Evolutionary conservation across 2,329 filamentous ascomycete species (phyloP), one percentile per base, ranked within the genome.

Genomic region (Lecanicillium sp.): DNA sequence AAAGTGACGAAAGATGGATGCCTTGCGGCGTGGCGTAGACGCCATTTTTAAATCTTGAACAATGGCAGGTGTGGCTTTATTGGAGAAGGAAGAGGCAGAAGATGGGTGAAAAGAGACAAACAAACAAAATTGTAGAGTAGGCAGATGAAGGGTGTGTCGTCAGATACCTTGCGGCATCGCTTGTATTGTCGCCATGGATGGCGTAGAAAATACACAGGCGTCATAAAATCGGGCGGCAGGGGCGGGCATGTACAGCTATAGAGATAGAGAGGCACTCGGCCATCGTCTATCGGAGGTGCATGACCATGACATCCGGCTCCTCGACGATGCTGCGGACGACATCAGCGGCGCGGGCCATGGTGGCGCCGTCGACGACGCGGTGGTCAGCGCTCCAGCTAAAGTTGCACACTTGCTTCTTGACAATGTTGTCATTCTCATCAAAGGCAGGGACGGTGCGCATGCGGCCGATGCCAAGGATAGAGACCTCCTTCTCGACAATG

Each of bases 341-440:
- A 52, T 89, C 87, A 11, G 87, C 88, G 58, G 90, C 90, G 49
- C 89, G 75, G 15, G 92, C 92, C 76, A 95, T 87, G 44, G 89
- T 95, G 33, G 90, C 90, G 2, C 92, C 92, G 62, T 98, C 92
- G 33, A 97, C 80, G 39, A 97, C 85, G 15, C 92, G 72, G 62
- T 98, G 92, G 61, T 97, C 89, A 5, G 90, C 90, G 59, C 86
- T 90, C 90, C 90, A 97, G 63, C 89, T 97, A 51, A 97, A 87
- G 56, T 94, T 88, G 57, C 83, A 82, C 44, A 94, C 74, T 54
- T 94, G 82, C 59, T 79, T 85, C 62, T 77, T 79, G 11, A 89
- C 72, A 11, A 97, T 68, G 20, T 62, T 57, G 60, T 74, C 59
- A 47, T 64, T 53, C 36, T 69, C 71, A 40, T 68, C 72, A 60